Evolutionary conservation across 495 filamentous ascomycete genomes (phyloP).

Genomic region (Umbilicaria muhlenbergii): DNA sequence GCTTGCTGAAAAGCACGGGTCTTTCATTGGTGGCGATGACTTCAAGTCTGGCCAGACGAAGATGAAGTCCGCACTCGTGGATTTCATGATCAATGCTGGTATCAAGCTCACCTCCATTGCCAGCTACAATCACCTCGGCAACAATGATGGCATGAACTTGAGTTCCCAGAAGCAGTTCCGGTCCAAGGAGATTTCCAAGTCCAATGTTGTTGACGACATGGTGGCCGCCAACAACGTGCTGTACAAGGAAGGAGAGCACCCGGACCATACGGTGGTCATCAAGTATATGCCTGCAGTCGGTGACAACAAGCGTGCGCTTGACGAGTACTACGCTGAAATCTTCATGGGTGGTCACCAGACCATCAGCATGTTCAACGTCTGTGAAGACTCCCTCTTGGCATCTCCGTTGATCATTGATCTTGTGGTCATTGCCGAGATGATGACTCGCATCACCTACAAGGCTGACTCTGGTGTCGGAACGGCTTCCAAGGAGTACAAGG

Average conservation of each 20-base stretch:
- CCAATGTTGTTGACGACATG: slow-evolving; percentile 98
- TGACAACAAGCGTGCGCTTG: slow-evolving; percentile 96
- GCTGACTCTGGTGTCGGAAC: slow-evolving; percentile 31
- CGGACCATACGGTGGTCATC: slow-evolving; percentile 82
- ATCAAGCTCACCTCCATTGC: slow-evolving; percentile 99
- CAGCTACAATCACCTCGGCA: slow-evolving; percentile 98
- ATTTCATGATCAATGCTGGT: slow-evolving; percentile 96
- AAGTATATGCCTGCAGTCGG: slow-evolving; percentile 99
- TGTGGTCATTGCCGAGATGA: slow-evolving; percentile 83
- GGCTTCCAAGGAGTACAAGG: slow-evolving; percentile 57
- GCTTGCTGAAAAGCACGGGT: slow-evolving; percentile 70
- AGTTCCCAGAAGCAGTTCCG: slow-evolving; percentile 97
- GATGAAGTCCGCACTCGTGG: slow-evolving; percentile 98
- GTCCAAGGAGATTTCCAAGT: slow-evolving; percentile 98
- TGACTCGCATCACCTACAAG: slow-evolving; percentile 95
- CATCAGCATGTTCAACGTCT: slow-evolving; percentile 96
- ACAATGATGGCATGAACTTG: slow-evolving; percentile 98
- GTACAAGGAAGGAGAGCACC: slow-evolving; percentile 77
- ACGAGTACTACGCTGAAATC: slow-evolving; percentile 99
- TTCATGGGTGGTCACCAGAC: slow-evolving; percentile 98
- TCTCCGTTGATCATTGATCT: slow-evolving; percentile 96
- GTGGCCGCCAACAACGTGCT: slow-evolving; percentile 86
- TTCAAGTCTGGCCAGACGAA: slow-evolving; percentile 99
- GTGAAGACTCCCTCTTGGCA: slow-evolving; percentile 95
- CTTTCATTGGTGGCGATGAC: slow-evolving; percentile 96